Conservation (phyloP, 495 filamentous ascomycete species). For the Hapsidospora chrysogenum region DNA sequence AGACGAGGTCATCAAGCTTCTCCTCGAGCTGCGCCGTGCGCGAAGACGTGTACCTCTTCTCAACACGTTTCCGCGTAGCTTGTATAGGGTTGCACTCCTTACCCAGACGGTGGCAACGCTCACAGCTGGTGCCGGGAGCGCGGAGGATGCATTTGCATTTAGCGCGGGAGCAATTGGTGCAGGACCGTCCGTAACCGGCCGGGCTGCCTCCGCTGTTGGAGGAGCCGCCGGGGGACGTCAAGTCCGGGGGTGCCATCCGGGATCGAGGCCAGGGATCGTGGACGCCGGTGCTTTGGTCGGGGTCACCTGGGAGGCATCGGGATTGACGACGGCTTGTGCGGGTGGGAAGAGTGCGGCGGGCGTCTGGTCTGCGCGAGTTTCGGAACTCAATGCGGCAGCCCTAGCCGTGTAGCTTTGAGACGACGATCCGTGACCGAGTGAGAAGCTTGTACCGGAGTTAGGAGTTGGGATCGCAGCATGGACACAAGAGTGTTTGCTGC, state of each 20-base stretch:
- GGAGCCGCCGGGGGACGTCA: background rate
- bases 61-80: constrained; percentile 20
- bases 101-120: constrained; percentile 31
- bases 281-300: too few relatives aligned
- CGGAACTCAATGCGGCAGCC: too few relatives aligned
- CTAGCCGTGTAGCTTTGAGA: too few relatives aligned
- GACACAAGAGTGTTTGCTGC: too few relatives aligned
- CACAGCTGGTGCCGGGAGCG: constrained; percentile 20
- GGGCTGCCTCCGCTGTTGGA: constrained; percentile 6
- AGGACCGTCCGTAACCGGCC: constrained; percentile 33
- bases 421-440: too few relatives aligned
- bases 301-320: too few relatives aligned
- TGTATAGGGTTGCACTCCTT: constrained; percentile 23
- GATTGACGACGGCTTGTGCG: too few relatives aligned
- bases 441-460: too few relatives aligned
- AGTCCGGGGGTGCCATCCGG: background rate
- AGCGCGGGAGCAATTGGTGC: constrained; percentile 35
- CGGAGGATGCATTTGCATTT: constrained; percentile 39
- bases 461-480: too few relatives aligned
- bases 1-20: constrained; percentile 27
- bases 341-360: too few relatives aligned
- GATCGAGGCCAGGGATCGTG: too few relatives aligned
- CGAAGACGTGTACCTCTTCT: constrained; percentile 10
- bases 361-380: too few relatives aligned
- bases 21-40: constrained; percentile 26